A percentile compares a stretch with the other conserved stretches of the same genome.
These are phyloP conservation scores for Melaleuca quinquenervia DNA, from an alignment of 345 rosid species.

Conservation along the genomic window DNA sequence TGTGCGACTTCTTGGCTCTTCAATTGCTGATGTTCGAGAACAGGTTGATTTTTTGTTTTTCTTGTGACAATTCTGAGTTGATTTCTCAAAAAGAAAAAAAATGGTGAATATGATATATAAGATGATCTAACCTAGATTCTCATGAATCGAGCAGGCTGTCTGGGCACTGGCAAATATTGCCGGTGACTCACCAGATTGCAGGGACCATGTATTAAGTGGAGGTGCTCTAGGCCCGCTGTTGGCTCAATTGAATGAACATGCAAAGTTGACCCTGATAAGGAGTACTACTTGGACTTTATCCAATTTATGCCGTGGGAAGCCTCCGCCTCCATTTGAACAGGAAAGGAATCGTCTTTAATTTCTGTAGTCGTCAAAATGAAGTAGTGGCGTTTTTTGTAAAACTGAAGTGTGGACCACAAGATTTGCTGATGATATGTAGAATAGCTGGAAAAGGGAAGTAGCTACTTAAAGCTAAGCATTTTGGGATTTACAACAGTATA, in stretches of 20 bases:
- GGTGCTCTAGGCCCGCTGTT: constrained; percentile 40
- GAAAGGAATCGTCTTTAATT: neutral
- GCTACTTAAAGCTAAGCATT: neutral
- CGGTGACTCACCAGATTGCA: constrained; percentile 31
- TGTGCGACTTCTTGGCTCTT: constrained; percentile 57
- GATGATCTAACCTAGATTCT: neutral
- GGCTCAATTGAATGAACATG: constrained; percentile 23
- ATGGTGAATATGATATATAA: neutral
- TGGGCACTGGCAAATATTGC: constrained; percentile 58
- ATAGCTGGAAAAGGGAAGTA: neutral
- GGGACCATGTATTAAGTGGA: constrained; percentile 34
- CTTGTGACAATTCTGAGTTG: neutral
- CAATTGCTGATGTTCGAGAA: constrained; percentile 58
- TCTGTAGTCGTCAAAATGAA: neutral
- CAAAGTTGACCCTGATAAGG: constrained; percentile 31
- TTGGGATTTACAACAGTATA: neutral
- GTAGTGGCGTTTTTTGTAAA: neutral
- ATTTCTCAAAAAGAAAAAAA: neutral
- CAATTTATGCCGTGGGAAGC: constrained; percentile 41
- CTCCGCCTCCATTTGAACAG: constrained; percentile 37
- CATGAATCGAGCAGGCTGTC: constrained; percentile 20
- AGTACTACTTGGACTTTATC: constrained; percentile 44
- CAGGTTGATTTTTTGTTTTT: constrained; percentile 29
- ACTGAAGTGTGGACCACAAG: neutral
- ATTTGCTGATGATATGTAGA: neutral